phyloP scores from a whole-genome alignment of 495 filamentous ascomycete species.

The Annulohypoxylon stygium region DNA sequence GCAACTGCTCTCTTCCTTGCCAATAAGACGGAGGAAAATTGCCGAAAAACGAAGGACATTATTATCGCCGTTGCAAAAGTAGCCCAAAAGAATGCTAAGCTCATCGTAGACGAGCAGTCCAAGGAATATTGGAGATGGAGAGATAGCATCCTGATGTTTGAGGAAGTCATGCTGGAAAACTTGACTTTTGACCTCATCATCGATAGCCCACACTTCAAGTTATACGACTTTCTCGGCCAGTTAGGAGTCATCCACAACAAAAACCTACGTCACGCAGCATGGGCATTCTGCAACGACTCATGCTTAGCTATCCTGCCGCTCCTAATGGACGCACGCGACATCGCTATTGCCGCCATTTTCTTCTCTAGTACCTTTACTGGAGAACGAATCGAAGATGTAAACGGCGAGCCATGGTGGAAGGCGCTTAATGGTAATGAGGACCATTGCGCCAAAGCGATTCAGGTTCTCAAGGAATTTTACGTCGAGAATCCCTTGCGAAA shows the following conservation, averaged over 20 bases:
- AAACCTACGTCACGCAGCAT: slow-evolving; percentile 81
- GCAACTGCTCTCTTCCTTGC: slow-evolving; percentile 92
- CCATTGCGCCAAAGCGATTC: slow-evolving; percentile 74
- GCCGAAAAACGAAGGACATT: slow-evolving; percentile 91
- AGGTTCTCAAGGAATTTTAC: slow-evolving; percentile 80
- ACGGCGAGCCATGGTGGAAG: slow-evolving; percentile 90
- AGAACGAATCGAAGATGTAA: slow-evolving; percentile 78
- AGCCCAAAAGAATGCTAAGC: slow-evolving; percentile 89
- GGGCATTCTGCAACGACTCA: slow-evolving; percentile 93
- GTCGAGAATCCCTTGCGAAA: slow-evolving; percentile 72
- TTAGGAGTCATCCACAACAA: slow-evolving; percentile 79
- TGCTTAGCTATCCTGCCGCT: slow-evolving; percentile 86
- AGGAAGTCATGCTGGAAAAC: slow-evolving; percentile 90
- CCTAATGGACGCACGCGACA: slow-evolving; percentile 79
- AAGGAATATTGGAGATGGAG: slow-evolving; percentile 98
- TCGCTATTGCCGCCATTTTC: slow-evolving; percentile 89
- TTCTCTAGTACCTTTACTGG: slow-evolving; percentile 79
- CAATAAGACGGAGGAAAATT: slow-evolving; percentile 96
- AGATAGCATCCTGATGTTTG: slow-evolving; percentile 89
- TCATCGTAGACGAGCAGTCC: slow-evolving; percentile 91
- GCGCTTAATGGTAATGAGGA: slow-evolving; percentile 71
- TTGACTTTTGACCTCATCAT: slow-evolving; percentile 95
- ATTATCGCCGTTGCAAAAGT: slow-evolving; percentile 93
- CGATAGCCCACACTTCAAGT: slow-evolving; percentile 82
- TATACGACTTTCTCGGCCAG: slow-evolving; percentile 80